Percentiles rank a stretch among this genome's conserved stretches.
Evolutionary conservation across 2,329 filamentous ascomycete species (phyloP).

Genomic region (Escovopsis sp.): DNA sequence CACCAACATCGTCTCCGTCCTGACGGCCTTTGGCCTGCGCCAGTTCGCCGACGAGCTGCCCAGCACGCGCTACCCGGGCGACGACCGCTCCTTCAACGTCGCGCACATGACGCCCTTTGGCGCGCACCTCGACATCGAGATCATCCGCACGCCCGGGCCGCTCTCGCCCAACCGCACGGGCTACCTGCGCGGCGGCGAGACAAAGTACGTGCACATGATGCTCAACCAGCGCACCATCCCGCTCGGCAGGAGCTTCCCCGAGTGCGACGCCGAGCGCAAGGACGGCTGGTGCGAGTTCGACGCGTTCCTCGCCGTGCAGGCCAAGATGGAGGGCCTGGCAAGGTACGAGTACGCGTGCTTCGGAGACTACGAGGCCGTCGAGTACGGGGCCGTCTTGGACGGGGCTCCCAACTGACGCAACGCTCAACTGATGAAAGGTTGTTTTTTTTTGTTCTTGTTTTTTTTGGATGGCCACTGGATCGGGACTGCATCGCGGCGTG

Average conservation of each 20-base stretch:
- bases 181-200: conserved; percentile 39
- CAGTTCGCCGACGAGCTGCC: conserved; percentile 52
- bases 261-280: conserved; percentile 42
- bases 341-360: conserved; percentile 53
- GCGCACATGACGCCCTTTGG: conserved; percentile 58
- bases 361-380: conserved; percentile 30
- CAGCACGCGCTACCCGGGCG: conserved; percentile 35
- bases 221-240: conserved; percentile 62
- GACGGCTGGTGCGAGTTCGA: conserved; percentile 67
- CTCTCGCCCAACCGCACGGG: conserved; percentile 39
- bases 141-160: conserved; percentile 53
- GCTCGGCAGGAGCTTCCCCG: conserved; percentile 47
- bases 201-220: conserved; percentile 58
- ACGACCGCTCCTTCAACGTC: conserved; percentile 45
- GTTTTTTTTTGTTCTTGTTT: no score
- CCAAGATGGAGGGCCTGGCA: conserved; percentile 41
- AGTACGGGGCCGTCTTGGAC: conserved; percentile 25
- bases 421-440: no score
- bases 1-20: conserved; percentile 54
- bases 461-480: no score
- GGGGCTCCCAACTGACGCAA: conserved; percentile 21
- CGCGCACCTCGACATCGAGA: conserved; percentile 57
- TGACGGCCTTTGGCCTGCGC: conserved; percentile 57
- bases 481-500: no score
- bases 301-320: conserved; percentile 50